Percentiles rank a stretch among this genome's conserved stretches.
Evolutionary conservation across 257 asterid genomes (phyloP).

Genomic region (Solanum pinnatisectum): DNA sequence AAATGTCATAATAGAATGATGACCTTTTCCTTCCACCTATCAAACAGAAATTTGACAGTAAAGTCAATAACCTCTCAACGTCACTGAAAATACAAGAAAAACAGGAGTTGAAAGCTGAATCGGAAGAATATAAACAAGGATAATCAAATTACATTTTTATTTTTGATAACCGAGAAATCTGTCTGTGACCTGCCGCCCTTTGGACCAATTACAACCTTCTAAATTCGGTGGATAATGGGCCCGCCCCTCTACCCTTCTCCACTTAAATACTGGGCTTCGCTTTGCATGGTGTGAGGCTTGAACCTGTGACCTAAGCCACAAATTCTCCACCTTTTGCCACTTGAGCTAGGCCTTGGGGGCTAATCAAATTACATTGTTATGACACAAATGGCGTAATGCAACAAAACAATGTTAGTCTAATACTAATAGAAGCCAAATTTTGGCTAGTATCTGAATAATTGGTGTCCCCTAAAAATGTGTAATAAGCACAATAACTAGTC

Average conservation of each 20-base stretch:
- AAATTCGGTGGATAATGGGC: no score
- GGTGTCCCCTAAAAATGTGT: background rate
- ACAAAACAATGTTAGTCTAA: background rate
- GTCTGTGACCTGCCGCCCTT: no score
- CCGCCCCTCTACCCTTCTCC: no score
- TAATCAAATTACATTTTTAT: background rate
- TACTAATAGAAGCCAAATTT: background rate
- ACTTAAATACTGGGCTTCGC: background rate
- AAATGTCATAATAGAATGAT: constrained; percentile 69
- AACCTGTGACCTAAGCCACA: background rate
- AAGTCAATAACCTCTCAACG: background rate
- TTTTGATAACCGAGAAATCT: no score
- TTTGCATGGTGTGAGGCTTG: no score
- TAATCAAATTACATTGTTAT: background rate
- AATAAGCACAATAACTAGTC: background rate
- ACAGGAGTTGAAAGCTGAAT: background rate
- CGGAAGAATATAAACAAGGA: background rate
- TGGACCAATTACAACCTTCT: no score
- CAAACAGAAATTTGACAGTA: background rate
- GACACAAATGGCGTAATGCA: background rate
- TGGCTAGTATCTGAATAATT: background rate
- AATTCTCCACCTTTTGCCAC: background rate
- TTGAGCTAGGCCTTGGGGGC: background rate
- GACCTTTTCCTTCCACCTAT: constrained; percentile 92
- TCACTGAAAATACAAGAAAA: background rate